Conservation (phyloP, 345 rosid genomes). For the Syzygium aqueum region DNA sequence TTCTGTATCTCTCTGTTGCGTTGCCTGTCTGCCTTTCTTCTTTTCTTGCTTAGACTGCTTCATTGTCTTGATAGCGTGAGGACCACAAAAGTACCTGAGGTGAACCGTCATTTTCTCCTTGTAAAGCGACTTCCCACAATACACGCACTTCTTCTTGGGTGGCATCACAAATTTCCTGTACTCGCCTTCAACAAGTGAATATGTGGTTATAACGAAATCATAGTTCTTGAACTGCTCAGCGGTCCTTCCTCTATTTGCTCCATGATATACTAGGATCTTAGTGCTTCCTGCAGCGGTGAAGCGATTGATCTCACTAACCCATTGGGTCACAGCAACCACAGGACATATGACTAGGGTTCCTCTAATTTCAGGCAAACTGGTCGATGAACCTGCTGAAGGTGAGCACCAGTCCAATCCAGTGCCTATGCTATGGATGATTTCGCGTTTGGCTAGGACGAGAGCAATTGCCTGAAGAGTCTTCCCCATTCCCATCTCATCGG, state of each 20-base stretch:
- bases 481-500: slow-evolving; percentile 99
- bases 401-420: slow-evolving; percentile 5
- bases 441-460: slow-evolving; percentile 76
- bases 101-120: slow-evolving; percentile 41
- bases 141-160: slow-evolving; percentile 50
- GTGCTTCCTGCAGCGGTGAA: slow-evolving; percentile 76
- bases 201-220: slow-evolving; percentile 90
- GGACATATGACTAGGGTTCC: slow-evolving; percentile 92
- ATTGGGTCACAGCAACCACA: slow-evolving; percentile 84
- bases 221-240: slow-evolving; percentile 39
- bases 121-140: slow-evolving; percentile 55
- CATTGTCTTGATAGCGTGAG: slow-evolving; percentile 53
- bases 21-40: slow-evolving; percentile 30
- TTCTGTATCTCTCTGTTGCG: slow-evolving; percentile 9
- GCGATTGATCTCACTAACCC: slow-evolving; percentile 72
- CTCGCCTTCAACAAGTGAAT: slow-evolving; percentile 69
- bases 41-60: slow-evolving; percentile 80
- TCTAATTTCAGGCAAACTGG: slow-evolving; percentile 18
- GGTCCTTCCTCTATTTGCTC: slow-evolving; percentile 53
- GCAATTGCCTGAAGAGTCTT: slow-evolving; percentile 96
- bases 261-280: slow-evolving; percentile 76
- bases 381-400: slow-evolving; percentile 17
- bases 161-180: slow-evolving; percentile 67
- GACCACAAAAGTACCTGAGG: slow-evolving; percentile 70
- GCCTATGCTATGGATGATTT: slow-evolving; percentile 8